Evolutionary conservation across 2,329 filamentous ascomycete genomes (phyloP).

Genomic region (Aspergillus cejpii): DNA sequence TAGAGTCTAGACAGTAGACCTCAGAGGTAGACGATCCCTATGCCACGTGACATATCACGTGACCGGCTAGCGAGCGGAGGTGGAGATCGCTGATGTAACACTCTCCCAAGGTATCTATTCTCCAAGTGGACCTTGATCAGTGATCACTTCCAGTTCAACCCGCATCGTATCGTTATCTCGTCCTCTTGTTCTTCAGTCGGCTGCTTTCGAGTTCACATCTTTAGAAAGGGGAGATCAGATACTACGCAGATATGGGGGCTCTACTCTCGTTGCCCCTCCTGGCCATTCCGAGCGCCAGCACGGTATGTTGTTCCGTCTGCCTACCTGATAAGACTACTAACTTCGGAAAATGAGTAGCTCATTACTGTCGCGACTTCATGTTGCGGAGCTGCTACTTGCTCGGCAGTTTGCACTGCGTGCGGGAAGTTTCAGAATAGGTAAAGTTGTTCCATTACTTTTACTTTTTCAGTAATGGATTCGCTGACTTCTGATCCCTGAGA

Average conservation of each 20-base stretch:
- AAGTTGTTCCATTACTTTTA: conserved; percentile 12
- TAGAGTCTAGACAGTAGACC: too few species aligned
- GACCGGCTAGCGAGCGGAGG: too few species aligned
- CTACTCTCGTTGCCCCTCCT: conserved; percentile 83
- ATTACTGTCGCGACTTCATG: conserved; percentile 78
- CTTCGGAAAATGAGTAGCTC: conserved; percentile 46
- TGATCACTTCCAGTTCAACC: neutral
- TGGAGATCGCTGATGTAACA: too few species aligned
- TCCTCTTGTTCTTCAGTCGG: neutral
- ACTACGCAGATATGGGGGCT: conserved; percentile 64
- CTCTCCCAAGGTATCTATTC: too few species aligned
- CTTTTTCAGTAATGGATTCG: neutral
- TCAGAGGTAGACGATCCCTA: too few species aligned
- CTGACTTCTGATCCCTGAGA: conserved; percentile 18
- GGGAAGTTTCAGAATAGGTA: conserved; percentile 96
- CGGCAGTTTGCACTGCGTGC: conserved; percentile 89
- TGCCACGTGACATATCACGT: too few species aligned
- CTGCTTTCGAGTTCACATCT: neutral
- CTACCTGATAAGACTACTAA: conserved; percentile 10
- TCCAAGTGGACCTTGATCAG: too few species aligned
- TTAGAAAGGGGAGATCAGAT: neutral
- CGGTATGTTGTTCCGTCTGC: conserved; percentile 53
- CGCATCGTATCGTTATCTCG: neutral
- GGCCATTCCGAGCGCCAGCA: conserved; percentile 76
- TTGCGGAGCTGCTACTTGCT: conserved; percentile 94